A percentile compares a stretch with the other conserved stretches of the same genome.
Conservation (phyloP, 1,284 basidiomycete species). For the Tetrapyrgos nigripes region DNA sequence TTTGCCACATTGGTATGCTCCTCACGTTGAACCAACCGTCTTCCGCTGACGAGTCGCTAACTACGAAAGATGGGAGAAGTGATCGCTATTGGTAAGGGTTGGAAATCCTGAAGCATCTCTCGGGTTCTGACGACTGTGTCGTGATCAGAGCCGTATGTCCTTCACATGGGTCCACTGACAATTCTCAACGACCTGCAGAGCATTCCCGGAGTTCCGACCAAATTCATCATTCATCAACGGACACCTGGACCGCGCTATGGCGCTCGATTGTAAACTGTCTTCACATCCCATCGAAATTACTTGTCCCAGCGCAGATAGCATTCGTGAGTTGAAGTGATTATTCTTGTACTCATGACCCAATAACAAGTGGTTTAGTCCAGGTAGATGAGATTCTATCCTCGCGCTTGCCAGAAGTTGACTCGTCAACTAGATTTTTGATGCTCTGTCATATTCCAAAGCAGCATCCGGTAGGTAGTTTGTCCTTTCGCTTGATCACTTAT, state of each 20-base stretch:
- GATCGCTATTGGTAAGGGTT: slow-evolving; percentile 42
- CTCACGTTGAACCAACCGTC: neutral
- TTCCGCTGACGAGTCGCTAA: slow-evolving; percentile 1
- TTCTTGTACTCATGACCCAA: neutral
- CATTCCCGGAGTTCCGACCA: slow-evolving; percentile 82
- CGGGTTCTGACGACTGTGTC: slow-evolving; percentile 16
- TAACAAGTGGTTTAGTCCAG: slow-evolving; percentile 1
- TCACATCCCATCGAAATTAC: slow-evolving; percentile 97
- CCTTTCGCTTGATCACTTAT: neutral
- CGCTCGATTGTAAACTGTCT: slow-evolving; percentile 88
- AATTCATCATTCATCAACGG: slow-evolving; percentile 72
- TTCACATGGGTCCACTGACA: neutral
- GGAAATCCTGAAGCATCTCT: neutral
- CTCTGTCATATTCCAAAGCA: slow-evolving; percentile 87
- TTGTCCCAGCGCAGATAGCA: slow-evolving; percentile 86
- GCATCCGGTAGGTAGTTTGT: slow-evolving; percentile 63
- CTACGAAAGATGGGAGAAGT: slow-evolving; percentile 30
- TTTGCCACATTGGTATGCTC: slow-evolving; percentile 81
- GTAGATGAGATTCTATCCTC: neutral
- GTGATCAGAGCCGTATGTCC: neutral
- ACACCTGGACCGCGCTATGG: slow-evolving; percentile 73
- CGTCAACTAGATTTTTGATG: slow-evolving; percentile 79
- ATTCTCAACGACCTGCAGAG: slow-evolving; percentile 42
- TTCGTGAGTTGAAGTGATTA: slow-evolving; percentile 48
- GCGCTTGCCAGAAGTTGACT: neutral